These are phyloP conservation scores for Cicer cuneatum DNA, from an alignment of 306 rosid species.

Conservation along the genomic window DNA sequence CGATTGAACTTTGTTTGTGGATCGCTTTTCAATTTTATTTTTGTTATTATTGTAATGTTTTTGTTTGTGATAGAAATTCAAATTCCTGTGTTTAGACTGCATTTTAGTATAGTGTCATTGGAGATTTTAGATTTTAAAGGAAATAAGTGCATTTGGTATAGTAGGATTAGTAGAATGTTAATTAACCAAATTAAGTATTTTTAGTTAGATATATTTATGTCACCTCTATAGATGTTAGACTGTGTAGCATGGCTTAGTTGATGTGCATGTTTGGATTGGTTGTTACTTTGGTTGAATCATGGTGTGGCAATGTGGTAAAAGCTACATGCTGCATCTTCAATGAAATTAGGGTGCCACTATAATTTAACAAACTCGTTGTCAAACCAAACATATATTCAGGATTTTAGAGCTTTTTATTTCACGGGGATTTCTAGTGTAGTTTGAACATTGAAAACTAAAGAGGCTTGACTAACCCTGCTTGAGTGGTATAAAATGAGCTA, in stretches of 20 bases:
- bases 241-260: background rate
- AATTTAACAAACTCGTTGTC: too few relatives aligned
- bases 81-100: constrained; percentile 4
- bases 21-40: background rate
- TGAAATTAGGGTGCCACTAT: too few relatives aligned
- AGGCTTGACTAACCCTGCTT: background rate
- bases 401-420: background rate
- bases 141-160: constrained; percentile 15
- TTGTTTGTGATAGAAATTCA: background rate
- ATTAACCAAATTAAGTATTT: background rate
- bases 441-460: background rate
- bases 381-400: background rate
- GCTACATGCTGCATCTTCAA: too few relatives aligned
- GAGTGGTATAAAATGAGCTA: background rate
- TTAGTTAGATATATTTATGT: constrained; percentile 3
- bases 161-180: constrained; percentile 19
- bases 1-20: constrained; percentile 18
- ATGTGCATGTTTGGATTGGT: background rate
- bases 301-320: too few relatives aligned
- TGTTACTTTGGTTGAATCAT: background rate
- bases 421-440: constrained; percentile 1
- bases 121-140: background rate
- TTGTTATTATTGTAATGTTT: background rate
- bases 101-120: background rate
- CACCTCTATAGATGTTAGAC: background rate